Evolutionary conservation across 805 yeast species (phyloP), one percentile per base, ranked within the genome.

Genomic region (Metschnikowia kofuensis): DNA sequence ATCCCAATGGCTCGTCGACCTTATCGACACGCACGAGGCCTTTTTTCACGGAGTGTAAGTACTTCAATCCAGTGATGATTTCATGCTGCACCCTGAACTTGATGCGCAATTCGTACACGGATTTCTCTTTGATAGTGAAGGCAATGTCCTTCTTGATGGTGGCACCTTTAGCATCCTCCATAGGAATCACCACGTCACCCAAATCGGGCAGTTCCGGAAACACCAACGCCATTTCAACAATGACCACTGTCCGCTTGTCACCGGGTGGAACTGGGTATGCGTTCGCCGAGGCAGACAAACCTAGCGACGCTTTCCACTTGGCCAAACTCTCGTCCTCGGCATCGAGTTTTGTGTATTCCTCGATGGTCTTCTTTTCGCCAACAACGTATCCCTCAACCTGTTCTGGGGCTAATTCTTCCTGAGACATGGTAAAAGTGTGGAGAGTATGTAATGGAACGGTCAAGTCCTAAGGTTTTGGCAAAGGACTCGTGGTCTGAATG

Each of bases 271-370:
- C 83, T 12, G 87, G 91, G 54, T 82, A 72, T 3, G 82, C 67
- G 13, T 67, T 61, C 14, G 69, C 64, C 51, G 82, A 83, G 9
- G 82, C 76, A 44, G 82, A 68, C 49, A 90, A 72, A 0, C 97
- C 97, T 31, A 90, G 72, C 1, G 96, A 87, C 49, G 83, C 87
- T 67, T 91, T 91, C 97, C 97, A 90, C 67, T 87, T 88, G 53
- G 85, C 87, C 54, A 90, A 75, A 14, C 95, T 85, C 67, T 89
- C 96, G 65, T 90, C 97, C 58, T 89, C 87, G 11, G 92, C 92
- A 63, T 90, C 97, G 56, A 90, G 69, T 48, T 84, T 78, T 47
- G 84, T 81, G 67, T 90, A 90, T 64, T 90, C 96, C 38, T 80
- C 89, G 38, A 90, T 78, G 14, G 95, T 85, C 63, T 89, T 89